phyloP scores from a whole-genome alignment of 352 stramenopile species.

The Globisporangium recalcitrans region DNA sequence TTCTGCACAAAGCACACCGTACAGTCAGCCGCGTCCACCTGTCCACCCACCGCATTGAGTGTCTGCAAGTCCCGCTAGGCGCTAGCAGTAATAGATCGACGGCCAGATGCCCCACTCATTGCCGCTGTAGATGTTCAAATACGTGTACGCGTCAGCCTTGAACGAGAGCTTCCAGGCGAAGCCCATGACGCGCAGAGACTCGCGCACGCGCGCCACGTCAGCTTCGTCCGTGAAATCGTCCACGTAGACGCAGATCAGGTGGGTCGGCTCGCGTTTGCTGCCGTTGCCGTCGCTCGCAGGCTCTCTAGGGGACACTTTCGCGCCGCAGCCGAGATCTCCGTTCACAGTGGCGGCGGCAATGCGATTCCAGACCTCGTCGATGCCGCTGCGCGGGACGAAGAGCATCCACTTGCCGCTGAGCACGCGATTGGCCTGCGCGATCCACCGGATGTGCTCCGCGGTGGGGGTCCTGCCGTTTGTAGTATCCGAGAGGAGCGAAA shows the following conservation, averaged over 20 bases:
- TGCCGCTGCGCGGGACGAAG: slow-evolving; percentile 1
- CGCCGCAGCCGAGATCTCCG: neutral
- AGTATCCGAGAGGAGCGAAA: neutral
- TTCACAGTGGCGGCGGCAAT: neutral
- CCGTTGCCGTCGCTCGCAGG: neutral
- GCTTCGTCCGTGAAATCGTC: slow-evolving; percentile 11
- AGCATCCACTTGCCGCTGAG: slow-evolving; percentile 19
- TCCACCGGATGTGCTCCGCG: neutral
- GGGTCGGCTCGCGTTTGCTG: neutral
- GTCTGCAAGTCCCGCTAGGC: neutral
- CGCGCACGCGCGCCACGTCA: slow-evolving; percentile 6
- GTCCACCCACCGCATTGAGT: neutral
- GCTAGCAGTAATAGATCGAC: neutral
- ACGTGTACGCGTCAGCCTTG: slow-evolving; percentile 18
- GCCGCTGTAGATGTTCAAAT: slow-evolving; percentile 12
- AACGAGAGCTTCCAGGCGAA: slow-evolving; percentile 8
- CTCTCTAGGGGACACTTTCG: slow-evolving; percentile 12
- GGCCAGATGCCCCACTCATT: slow-evolving; percentile 10
- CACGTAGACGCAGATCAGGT: slow-evolving; percentile 16
- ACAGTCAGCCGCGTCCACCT: neutral
- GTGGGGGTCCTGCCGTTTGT: neutral
- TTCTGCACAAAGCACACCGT: no score
- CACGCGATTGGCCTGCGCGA: slow-evolving; percentile 3
- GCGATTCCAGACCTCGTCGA: slow-evolving; percentile 8
- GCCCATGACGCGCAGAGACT: slow-evolving; percentile 2